Evolutionary conservation across 2,329 filamentous ascomycete genomes (phyloP), one percentile per base, ranked within the genome.

Genomic region (Bipolaris victoriae): DNA sequence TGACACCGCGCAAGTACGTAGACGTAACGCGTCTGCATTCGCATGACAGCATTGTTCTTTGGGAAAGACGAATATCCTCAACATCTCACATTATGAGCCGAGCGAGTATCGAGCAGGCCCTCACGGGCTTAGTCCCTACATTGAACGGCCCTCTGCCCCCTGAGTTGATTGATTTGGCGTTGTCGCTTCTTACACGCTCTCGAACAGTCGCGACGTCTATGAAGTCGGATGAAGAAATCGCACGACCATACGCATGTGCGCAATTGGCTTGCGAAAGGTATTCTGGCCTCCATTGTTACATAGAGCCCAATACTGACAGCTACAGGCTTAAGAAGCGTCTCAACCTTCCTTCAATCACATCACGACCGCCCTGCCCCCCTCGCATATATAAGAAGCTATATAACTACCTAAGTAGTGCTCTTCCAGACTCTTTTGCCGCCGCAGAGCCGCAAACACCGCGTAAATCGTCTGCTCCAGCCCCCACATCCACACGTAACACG

Each of bases 181-280:
- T 73, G 5, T 76, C 74, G 3, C 64, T 75, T 1, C 66, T 76
- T 10, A 65, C 74, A n/a, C 72, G 71, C 37, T 76, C 74, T 7
- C 70, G 70, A n/a, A 75, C 69, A 54, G 68, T 72, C 36, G 72
- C 73, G 9, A 97, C 76, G 85, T 75, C 70, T 3, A 58, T 76
- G 39, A 76, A 75, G 53, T 58, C 68, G 0, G 74, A 76, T 29
- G 74, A 76, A 46, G 74, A 76, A 58, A 76, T 76, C 18, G 74
- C 68, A 20, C 67, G 74, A 5, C 71, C 73, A 37, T 76, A 76
- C 54, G 72, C 73, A 49, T 76, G 74, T 53, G 72, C 73, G 9
- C 73, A 76, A 57, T 47, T 99, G 58, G 95, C 95, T 18, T 98
- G 93, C 72, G 91, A 94, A 67, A 86, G 91, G 90, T 91, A 78